A percentile compares a stretch with the other conserved stretches of the same genome.
These are phyloP conservation scores for Candida dubliniensis DNA, from an alignment of 1,139 yeast species.

Conservation along the genomic window DNA sequence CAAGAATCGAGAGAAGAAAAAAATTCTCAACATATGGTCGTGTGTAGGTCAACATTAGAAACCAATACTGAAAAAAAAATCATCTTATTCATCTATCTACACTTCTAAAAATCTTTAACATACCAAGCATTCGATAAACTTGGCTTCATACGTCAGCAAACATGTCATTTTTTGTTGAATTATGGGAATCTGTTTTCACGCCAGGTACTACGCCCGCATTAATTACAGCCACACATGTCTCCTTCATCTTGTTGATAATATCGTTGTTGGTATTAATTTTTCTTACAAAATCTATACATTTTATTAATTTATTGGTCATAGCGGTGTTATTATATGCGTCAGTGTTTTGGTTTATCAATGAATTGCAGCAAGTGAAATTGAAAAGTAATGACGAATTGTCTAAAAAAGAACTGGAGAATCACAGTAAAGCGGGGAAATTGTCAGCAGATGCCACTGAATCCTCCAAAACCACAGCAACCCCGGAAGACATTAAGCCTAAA, in stretches of 20 bases:
- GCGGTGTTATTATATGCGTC: constrained; percentile 73
- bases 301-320: constrained; percentile 68
- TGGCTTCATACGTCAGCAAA: too few relatives aligned
- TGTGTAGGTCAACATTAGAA: too few relatives aligned
- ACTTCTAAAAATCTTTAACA: background rate
- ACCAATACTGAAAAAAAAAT: background rate
- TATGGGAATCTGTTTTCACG: constrained; percentile 91
- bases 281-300: constrained; percentile 72
- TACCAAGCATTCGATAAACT: background rate
- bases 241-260: constrained; percentile 32
- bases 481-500: constrained; percentile 6
- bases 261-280: constrained; percentile 59
- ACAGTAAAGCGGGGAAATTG: constrained; percentile 5
- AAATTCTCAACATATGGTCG: too few relatives aligned
- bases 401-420: constrained; percentile 8
- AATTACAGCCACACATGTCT: constrained; percentile 57
- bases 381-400: constrained; percentile 21
- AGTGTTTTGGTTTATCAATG: constrained; percentile 84
- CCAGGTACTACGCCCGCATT: constrained; percentile 94
- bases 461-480: constrained; percentile 1
- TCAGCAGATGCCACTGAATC: background rate
- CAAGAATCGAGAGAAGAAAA: too few relatives aligned
- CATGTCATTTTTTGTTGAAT: constrained; percentile 52
- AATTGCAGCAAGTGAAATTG: constrained; percentile 55
- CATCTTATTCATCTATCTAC: background rate